These are phyloP conservation scores for Trametes sanguinea DNA, from an alignment of 768 basidiomycete species.

Conservation along the genomic window DNA sequence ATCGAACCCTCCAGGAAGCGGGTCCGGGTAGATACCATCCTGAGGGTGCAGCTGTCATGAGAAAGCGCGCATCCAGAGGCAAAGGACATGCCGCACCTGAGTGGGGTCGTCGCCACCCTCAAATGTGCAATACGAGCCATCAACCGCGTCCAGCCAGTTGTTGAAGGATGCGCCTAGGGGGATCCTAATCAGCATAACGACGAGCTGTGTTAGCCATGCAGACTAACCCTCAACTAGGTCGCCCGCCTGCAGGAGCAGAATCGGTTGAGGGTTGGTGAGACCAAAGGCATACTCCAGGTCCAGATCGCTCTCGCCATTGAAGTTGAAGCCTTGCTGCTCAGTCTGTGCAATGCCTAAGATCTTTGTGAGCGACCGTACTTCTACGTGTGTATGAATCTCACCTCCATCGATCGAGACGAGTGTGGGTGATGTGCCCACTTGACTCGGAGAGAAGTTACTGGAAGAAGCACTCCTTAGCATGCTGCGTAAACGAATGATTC, in stretches of 20 bases:
- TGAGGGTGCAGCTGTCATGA: neutral
- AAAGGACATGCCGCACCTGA: constrained; percentile 7
- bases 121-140: constrained; percentile 45
- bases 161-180: constrained; percentile 43
- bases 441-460: constrained; percentile 41
- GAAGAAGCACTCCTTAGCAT: too few species aligned
- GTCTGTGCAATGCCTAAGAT: constrained; percentile 44
- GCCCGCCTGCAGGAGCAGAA: constrained; percentile 27
- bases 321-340: constrained; percentile 43
- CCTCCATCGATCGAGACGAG: constrained; percentile 41
- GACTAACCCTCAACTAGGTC: constrained; percentile 25
- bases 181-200: neutral
- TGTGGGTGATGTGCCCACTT: constrained; percentile 42
- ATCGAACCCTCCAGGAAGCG: constrained; percentile 38
- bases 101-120: constrained; percentile 46
- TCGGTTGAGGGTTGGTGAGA: constrained; percentile 32
- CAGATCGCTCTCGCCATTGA: constrained; percentile 68
- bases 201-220: neutral
- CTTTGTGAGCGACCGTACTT: neutral
- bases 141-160: constrained; percentile 49
- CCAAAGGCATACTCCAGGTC: constrained; percentile 72
- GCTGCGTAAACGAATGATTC: neutral
- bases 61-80: neutral
- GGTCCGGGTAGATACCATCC: constrained; percentile 48
- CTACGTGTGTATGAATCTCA: constrained; percentile 10